Evolutionary conservation across 73 alveolate genomes (phyloP).

Genomic region (Vitrella brassicaformis): DNA sequence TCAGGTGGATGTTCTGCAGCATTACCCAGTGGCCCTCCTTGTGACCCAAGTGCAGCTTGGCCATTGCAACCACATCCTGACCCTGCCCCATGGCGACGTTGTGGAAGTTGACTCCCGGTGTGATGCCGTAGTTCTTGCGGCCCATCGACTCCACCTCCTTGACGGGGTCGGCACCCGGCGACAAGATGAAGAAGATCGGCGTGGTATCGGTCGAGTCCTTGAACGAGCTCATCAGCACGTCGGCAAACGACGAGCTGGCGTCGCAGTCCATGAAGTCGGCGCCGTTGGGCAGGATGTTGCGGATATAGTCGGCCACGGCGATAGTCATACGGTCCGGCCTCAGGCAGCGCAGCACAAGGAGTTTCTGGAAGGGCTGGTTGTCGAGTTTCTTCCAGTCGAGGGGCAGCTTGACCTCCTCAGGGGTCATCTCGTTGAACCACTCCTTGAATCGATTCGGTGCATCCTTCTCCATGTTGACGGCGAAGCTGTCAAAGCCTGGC

Average conservation of each 20-base stretch:
- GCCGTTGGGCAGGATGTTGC: slow-evolving; percentile 62
- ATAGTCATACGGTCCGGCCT: slow-evolving; percentile 96
- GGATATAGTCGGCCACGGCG: slow-evolving; percentile 90
- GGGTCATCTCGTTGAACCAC: slow-evolving; percentile 96
- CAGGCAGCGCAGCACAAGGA: slow-evolving; percentile 90
- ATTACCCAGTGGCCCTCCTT: slow-evolving; percentile 99
- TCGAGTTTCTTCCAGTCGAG: slow-evolving; percentile 98
- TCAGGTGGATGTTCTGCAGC: slow-evolving; percentile 95
- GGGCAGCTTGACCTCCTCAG: slow-evolving; percentile 98
- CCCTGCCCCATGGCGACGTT: slow-evolving; percentile 98
- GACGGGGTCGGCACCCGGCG: slow-evolving; percentile 99
- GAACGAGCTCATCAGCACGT: slow-evolving; percentile 68
- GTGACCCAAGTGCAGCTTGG: slow-evolving; percentile 90
- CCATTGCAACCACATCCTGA: slow-evolving; percentile 93
- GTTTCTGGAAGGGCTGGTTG: slow-evolving; percentile 91
- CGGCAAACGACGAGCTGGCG: slow-evolving; percentile 17
- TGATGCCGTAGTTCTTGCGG: slow-evolving; percentile 60
- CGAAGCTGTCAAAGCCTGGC: slow-evolving; percentile 91
- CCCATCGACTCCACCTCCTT: slow-evolving; percentile 83
- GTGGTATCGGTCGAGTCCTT: slow-evolving; percentile 93
- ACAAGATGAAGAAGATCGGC: slow-evolving; percentile 96
- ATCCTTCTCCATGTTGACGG: slow-evolving; percentile 94
- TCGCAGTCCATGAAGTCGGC: slow-evolving; percentile 54
- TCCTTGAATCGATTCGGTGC: slow-evolving; percentile 96
- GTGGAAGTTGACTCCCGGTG: slow-evolving; percentile 79